These are phyloP conservation scores for Picochlorum sp. DNA, from an alignment of 139 green algal genomes.

Conservation along the genomic window DNA sequence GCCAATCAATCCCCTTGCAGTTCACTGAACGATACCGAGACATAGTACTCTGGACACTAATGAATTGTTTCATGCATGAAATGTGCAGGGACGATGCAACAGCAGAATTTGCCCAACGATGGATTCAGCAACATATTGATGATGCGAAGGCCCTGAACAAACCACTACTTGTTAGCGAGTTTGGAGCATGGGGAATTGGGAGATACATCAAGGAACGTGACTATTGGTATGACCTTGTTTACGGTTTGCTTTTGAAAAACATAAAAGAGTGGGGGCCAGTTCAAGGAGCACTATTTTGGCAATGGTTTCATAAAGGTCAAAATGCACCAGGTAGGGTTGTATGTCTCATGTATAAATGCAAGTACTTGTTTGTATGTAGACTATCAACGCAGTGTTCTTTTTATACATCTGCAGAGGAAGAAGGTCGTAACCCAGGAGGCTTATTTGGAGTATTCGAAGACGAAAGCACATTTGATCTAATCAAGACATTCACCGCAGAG, in stretches of 20 bases:
- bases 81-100: constrained; percentile 17
- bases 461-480: constrained; percentile 12
- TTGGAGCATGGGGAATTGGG: constrained; percentile 17
- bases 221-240: constrained; percentile 4
- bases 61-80: too few species aligned
- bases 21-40: background rate
- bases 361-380: too few species aligned
- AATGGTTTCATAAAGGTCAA: constrained; percentile 42
- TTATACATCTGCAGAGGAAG: too few species aligned
- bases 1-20: background rate
- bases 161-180: constrained; percentile 35
- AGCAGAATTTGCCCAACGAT: constrained; percentile 12
- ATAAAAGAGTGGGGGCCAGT: constrained; percentile 12
- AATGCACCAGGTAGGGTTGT: too few species aligned
- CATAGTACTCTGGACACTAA: background rate
- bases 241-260: constrained; percentile 3
- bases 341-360: too few species aligned
- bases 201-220: background rate
- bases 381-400: too few species aligned
- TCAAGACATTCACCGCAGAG: constrained; percentile 2
- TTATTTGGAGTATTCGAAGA: constrained; percentile 21
- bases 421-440: constrained; percentile 11
- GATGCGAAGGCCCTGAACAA: constrained; percentile 13
- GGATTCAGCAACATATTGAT: constrained; percentile 21
- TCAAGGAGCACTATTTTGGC: constrained; percentile 45